These are phyloP conservation scores for Solanum clarkiae DNA, from an alignment of 257 asterid species.

Conservation along the genomic window DNA sequence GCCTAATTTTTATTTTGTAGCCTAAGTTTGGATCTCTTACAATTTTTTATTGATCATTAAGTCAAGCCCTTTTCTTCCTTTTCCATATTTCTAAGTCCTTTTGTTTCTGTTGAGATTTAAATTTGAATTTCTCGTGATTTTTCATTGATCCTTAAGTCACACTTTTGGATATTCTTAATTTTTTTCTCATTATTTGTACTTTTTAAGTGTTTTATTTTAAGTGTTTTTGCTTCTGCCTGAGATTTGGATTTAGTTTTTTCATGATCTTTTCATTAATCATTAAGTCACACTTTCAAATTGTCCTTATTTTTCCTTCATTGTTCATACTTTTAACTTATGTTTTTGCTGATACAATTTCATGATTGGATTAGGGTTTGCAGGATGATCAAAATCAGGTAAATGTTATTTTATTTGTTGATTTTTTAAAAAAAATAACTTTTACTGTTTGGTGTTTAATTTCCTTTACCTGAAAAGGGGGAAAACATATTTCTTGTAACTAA, in stretches of 20 bases:
- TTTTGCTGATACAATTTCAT: not conserved
- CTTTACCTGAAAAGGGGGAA: not conserved
- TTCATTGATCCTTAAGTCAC: not conserved
- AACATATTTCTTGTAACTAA: not conserved
- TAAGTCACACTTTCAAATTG: not conserved
- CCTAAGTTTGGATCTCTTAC: not conserved
- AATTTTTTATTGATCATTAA: not conserved
- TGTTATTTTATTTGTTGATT: not conserved
- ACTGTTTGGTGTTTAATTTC: not conserved
- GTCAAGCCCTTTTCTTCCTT: rapidly evolving
- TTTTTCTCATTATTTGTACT: not conserved
- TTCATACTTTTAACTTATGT: too few relatives aligned
- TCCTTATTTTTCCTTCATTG: too few relatives aligned
- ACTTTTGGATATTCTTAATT: not conserved
- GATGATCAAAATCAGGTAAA: not conserved
- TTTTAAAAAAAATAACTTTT: too few relatives aligned
- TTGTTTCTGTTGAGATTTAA: not conserved
- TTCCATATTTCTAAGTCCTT: not conserved
- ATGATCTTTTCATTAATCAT: not conserved
- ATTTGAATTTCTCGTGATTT: not conserved
- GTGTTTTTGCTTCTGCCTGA: not conserved
- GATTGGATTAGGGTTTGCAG: not conserved
- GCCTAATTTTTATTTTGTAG: too few relatives aligned
- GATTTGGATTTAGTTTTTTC: not conserved
- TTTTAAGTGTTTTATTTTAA: too few relatives aligned